A percentile compares a stretch with the other conserved stretches of the same genome.
Conservation (phyloP, 2,329 filamentous ascomycete genomes). For the Stemphylium beticola region DNA sequence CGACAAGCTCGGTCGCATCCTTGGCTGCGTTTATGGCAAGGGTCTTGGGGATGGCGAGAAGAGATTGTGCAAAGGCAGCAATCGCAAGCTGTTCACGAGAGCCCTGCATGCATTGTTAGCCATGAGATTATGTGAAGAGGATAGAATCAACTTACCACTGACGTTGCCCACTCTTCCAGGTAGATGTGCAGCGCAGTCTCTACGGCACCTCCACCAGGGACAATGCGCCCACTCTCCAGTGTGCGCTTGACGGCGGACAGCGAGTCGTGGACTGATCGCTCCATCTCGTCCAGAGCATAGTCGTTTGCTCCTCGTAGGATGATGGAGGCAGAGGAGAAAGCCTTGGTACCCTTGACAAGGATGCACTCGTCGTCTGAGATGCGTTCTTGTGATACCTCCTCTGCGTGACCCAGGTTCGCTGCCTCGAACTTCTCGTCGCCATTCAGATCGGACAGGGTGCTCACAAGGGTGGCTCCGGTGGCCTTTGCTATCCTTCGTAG, state of each 20-base stretch:
- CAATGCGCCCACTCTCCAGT: conserved; percentile 93
- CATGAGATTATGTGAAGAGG: neutral
- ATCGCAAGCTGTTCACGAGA: conserved; percentile 98
- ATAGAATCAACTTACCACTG: conserved; percentile 67
- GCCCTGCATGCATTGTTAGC: conserved; percentile 55
- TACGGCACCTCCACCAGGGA: conserved; percentile 93
- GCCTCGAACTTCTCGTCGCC: conserved; percentile 96
- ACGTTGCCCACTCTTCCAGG: conserved; percentile 97
- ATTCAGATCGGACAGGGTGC: conserved; percentile 93
- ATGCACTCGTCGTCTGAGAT: conserved; percentile 99
- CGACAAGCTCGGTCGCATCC: conserved; percentile 92
- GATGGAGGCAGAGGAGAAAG: conserved; percentile 91
- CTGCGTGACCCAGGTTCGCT: conserved; percentile 85
- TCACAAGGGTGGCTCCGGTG: conserved; percentile 90
- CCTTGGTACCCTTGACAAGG: conserved; percentile 92
- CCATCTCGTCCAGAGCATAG: conserved; percentile 98
- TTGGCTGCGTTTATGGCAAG: conserved; percentile 96
- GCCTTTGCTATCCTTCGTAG: conserved; percentile 93
- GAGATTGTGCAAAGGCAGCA: conserved; percentile 93
- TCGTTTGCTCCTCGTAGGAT: conserved; percentile 96
- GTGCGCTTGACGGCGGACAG: conserved; percentile 97
- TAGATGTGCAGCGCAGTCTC: conserved; percentile 99
- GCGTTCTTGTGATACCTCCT: conserved; percentile 96
- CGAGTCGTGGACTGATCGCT: conserved; percentile 96
- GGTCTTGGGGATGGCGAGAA: conserved; percentile 94